Percentiles rank a stretch among this genome's conserved stretches.
Conservation (phyloP, 805 yeast species). For the Jamesozyma lodderae region DNA sequence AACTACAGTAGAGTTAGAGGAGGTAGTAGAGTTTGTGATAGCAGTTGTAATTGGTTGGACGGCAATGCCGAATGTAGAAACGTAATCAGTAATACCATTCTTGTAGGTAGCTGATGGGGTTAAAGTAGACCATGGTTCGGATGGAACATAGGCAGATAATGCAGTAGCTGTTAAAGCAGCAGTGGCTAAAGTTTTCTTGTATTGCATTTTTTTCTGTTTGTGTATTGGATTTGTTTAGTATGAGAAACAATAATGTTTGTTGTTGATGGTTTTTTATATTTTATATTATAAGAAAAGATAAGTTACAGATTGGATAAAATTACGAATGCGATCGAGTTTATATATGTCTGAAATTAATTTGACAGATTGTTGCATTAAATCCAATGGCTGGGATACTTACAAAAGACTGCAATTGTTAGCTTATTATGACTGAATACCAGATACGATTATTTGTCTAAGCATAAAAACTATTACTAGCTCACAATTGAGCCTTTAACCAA, state of each 20-base stretch:
- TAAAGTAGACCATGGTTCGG: conserved; percentile 36
- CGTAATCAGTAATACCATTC: conserved; percentile 32
- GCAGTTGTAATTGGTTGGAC: conserved; percentile 30
- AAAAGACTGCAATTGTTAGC: too few species aligned
- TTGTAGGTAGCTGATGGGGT: conserved; percentile 34
- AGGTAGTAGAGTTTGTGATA: conserved; percentile 16
- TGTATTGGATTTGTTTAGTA: not conserved
- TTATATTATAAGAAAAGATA: too few species aligned
- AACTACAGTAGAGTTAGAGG: too few species aligned
- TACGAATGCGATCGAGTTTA: too few species aligned
- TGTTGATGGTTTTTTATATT: conserved; percentile 13
- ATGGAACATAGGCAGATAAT: conserved; percentile 22
- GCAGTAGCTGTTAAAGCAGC: conserved; percentile 26
- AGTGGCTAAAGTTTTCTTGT: conserved; percentile 23
- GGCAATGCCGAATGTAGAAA: conserved; percentile 36
- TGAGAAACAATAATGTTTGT: conserved; percentile 21
- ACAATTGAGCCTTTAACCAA: too few species aligned
- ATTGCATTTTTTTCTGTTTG: conserved; percentile 26
- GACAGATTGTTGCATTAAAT: too few species aligned
- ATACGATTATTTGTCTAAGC: too few species aligned
- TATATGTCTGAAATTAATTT: too few species aligned
- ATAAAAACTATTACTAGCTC: too few species aligned
- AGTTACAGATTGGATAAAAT: too few species aligned
- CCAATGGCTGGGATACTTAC: too few species aligned
- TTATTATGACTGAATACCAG: too few species aligned